A percentile compares a stretch with the other conserved stretches of the same genome.
Conservation (phyloP, 2,329 filamentous ascomycete genomes). For the Tolypocladium inflatum region DNA sequence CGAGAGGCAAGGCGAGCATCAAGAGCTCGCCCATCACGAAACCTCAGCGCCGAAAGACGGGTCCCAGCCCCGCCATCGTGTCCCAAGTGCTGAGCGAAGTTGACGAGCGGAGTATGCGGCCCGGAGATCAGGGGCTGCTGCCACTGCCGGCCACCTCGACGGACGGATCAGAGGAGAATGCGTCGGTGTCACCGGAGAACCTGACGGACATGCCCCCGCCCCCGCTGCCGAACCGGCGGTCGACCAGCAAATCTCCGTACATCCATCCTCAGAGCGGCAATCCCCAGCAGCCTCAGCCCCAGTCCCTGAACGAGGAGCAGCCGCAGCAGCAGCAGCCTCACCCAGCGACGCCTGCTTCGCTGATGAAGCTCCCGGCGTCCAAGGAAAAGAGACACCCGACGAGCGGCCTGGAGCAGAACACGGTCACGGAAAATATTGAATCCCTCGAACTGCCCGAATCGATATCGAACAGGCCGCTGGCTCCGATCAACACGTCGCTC, state of each 20-base stretch:
- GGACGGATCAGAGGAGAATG: constrained; percentile 55
- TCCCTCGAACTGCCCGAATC: constrained; percentile 66
- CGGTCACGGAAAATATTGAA: constrained; percentile 44
- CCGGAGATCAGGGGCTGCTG: constrained; percentile 25
- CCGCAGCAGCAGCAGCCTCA: constrained; percentile 31
- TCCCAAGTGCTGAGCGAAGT: constrained; percentile 46
- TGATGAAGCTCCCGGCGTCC: constrained; percentile 66
- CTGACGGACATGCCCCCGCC: constrained; percentile 59
- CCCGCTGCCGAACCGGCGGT: constrained; percentile 55
- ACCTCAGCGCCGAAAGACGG: constrained; percentile 45
- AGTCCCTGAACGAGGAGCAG: constrained; percentile 2
- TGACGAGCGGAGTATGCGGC: constrained; percentile 26
- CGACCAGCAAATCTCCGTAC: constrained; percentile 58
- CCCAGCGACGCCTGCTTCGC: constrained; percentile 76
- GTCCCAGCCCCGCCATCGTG: constrained; percentile 44
- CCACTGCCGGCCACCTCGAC: constrained; percentile 29
- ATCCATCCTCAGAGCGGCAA: constrained; percentile 44
- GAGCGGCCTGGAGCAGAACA: constrained; percentile 29
- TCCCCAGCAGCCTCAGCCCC: constrained; percentile 13
- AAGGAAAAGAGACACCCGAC: constrained; percentile 37
- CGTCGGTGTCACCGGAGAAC: constrained; percentile 53
- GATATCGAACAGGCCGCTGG: constrained; percentile 22
- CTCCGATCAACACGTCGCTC: constrained; percentile 32
- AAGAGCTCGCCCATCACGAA: constrained; percentile 68
- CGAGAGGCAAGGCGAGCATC: constrained; percentile 42